These are phyloP conservation scores for Pistacia integerrima DNA, from an alignment of 345 rosid species.

Conservation along the genomic window DNA sequence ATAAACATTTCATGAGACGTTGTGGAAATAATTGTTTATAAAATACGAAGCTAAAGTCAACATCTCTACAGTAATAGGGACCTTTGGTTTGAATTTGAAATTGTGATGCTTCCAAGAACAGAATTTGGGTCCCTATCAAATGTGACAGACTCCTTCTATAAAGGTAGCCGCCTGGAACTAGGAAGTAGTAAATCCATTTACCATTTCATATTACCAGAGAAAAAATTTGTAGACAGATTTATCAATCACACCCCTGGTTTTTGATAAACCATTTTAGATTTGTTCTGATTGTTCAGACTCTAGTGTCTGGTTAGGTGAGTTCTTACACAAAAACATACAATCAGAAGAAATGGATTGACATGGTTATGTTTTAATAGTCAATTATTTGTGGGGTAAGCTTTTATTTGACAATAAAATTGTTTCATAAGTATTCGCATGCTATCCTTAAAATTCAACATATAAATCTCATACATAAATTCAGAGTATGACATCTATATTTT, in stretches of 20 bases:
- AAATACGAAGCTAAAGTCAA: slow-evolving; percentile 27
- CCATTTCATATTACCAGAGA: too few species aligned
- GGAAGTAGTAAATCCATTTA: too few species aligned
- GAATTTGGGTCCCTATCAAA: neutral
- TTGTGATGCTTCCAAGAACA: neutral
- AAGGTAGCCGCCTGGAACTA: too few species aligned
- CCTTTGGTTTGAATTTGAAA: slow-evolving; percentile 26
- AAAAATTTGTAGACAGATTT: too few species aligned
- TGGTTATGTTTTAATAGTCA: neutral
- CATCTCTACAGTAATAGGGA: neutral
- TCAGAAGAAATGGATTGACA: neutral
- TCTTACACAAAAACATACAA: neutral
- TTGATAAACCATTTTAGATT: too few species aligned
- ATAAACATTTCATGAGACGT: neutral
- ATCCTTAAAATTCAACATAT: too few species aligned
- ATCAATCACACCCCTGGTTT: too few species aligned
- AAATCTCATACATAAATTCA: too few species aligned
- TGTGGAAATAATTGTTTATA: neutral
- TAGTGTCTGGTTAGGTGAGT: neutral
- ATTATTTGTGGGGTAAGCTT: neutral
- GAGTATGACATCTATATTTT: too few species aligned
- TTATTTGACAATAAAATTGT: too few species aligned
- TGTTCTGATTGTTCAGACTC: neutral
- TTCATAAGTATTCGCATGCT: too few species aligned
- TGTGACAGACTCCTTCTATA: neutral